Evolutionary conservation across 805 yeast genomes (phyloP).

Genomic region (Blastobotrys parvus): DNA sequence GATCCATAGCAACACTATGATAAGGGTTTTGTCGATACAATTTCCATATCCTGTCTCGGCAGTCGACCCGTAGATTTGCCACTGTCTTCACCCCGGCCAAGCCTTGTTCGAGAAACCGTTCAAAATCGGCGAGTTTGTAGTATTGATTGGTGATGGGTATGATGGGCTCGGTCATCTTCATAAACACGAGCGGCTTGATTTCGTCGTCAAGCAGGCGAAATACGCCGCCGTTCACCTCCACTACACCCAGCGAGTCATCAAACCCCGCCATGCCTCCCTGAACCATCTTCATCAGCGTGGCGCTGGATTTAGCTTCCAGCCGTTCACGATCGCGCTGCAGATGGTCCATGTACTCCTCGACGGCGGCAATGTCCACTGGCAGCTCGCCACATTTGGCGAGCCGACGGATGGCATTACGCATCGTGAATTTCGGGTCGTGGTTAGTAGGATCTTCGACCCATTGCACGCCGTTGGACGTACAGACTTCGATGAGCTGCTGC

Average conservation of each 20-base stretch:
- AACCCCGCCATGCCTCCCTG: background rate
- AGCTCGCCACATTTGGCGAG: constrained; percentile 1
- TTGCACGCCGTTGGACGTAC: constrained; percentile 30
- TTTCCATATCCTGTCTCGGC: no score
- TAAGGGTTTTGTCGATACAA: no score
- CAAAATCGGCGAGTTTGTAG: constrained; percentile 1
- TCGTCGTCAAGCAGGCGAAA: background rate
- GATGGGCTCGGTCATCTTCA: background rate
- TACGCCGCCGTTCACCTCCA: background rate
- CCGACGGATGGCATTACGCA: constrained; percentile 48
- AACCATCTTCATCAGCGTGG: background rate
- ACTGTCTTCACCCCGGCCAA: background rate
- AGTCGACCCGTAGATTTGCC: background rate
- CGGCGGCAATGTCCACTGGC: background rate
- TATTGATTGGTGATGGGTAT: constrained; percentile 2
- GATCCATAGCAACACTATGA: no score
- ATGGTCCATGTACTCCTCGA: background rate
- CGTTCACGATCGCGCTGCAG: background rate
- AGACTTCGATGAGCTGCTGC: constrained; percentile 37
- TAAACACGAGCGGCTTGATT: background rate
- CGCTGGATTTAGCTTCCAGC: background rate
- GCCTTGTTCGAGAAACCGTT: background rate
- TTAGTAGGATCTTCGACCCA: constrained; percentile 76
- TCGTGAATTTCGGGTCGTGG: constrained; percentile 42
- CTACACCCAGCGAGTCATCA: background rate